Percentiles rank a stretch among this genome's conserved stretches.
phyloP scores from a whole-genome alignment of 202 grass and related monocot genomes.

The Schoenoplectus triqueter region DNA sequence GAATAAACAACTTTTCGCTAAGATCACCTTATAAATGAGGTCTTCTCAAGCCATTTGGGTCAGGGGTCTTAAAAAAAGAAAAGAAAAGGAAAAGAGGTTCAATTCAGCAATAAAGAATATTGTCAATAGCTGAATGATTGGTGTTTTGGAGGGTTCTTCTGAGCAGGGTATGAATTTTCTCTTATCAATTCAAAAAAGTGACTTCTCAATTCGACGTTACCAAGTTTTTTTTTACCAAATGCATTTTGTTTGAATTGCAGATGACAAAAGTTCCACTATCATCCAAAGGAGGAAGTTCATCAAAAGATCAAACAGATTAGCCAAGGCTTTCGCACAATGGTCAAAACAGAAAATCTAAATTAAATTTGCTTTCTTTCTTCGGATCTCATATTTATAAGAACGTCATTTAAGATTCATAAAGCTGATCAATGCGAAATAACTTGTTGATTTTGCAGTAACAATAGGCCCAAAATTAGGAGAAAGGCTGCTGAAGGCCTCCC shows the following conservation, averaged over 20 bases:
- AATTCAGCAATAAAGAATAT: constrained; percentile 55
- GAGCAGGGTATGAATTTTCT: constrained; percentile 43
- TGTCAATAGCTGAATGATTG: constrained; percentile 50
- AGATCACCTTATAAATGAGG: constrained; percentile 44
- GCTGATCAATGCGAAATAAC: neutral
- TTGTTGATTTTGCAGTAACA: constrained; percentile 45
- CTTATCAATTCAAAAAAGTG: neutral
- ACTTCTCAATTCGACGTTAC: neutral
- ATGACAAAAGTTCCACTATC: neutral
- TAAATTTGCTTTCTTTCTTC: neutral
- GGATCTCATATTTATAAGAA: neutral
- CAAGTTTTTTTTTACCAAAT: neutral
- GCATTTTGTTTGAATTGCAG: neutral
- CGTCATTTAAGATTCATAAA: too few relatives aligned
- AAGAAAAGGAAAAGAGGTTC: neutral
- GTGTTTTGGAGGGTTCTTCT: constrained; percentile 48
- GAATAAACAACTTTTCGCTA: constrained; percentile 45
- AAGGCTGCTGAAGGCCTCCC: constrained; percentile 76
- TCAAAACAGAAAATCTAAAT: constrained; percentile 1
- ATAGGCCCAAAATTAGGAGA: constrained; percentile 70
- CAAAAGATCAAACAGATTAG: neutral
- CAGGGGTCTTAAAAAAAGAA: constrained; percentile 14
- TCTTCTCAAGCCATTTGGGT: constrained; percentile 38
- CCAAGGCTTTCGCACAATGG: neutral
- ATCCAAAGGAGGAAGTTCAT: neutral